Conservation (phyloP, 306 rosid species). For the Vigna hirtella region DNA sequence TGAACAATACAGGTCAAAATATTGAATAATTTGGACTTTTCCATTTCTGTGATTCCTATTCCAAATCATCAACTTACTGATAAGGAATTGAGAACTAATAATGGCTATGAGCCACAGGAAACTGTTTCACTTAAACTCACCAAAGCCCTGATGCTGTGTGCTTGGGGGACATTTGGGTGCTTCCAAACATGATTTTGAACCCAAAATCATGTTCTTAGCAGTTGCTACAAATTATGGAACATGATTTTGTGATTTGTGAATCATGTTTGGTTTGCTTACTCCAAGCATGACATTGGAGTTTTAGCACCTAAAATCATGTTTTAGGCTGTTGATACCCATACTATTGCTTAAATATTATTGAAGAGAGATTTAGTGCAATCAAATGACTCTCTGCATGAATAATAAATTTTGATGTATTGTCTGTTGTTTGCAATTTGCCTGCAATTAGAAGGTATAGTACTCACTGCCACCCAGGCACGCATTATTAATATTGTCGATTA, state of each 20-base stretch:
- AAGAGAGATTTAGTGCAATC: constrained; percentile 26
- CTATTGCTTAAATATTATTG: constrained; percentile 5
- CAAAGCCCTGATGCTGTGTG: constrained; percentile 22
- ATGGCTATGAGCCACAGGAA: constrained; percentile 5
- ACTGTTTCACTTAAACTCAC: constrained; percentile 12
- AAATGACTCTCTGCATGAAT: constrained; percentile 23
- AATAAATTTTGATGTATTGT: neutral
- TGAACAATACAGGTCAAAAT: constrained; percentile 78
- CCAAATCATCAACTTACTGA: neutral
- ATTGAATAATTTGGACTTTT: constrained; percentile 41
- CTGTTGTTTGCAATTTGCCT: neutral
- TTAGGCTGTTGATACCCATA: neutral
- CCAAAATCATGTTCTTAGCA: constrained; percentile 8
- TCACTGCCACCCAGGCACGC: neutral
- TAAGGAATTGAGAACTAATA: neutral
- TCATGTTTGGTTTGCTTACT: constrained; percentile 9
- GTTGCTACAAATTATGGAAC: constrained; percentile 6
- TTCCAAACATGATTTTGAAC: neutral
- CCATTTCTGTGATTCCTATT: neutral
- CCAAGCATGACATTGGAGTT: neutral
- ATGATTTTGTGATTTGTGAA: constrained; percentile 13
- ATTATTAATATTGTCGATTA: constrained; percentile 33
- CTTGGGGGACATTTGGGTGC: neutral
- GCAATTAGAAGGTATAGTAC: neutral
- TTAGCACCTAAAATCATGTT: too few relatives aligned